A percentile compares a stretch with the other conserved stretches of the same genome.
Evolutionary conservation across 345 rosid species (phyloP).

Genomic region (Lepidium aucheri): DNA sequence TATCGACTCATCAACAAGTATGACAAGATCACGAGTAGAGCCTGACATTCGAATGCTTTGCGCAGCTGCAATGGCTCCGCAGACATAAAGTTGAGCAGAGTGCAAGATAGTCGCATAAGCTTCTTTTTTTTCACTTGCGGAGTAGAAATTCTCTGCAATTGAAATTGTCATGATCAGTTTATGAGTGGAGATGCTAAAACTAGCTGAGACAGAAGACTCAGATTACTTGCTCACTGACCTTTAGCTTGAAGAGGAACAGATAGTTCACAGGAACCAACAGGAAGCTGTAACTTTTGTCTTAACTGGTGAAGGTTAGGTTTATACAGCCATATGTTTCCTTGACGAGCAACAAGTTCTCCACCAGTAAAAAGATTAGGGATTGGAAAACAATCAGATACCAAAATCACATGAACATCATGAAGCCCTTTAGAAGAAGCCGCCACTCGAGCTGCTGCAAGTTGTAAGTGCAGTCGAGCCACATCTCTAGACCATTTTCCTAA

Average conservation of each 20-base stretch:
- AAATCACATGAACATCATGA: conserved; percentile 59
- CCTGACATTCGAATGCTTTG: conserved; percentile 89
- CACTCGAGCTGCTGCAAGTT: conserved; percentile 72
- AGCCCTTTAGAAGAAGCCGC: conserved; percentile 70
- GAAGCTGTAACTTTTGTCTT: conserved; percentile 65
- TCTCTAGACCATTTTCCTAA: conserved; percentile 71
- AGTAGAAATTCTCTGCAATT: conserved; percentile 55
- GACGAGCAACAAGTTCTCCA: conserved; percentile 52
- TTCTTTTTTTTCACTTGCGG: conserved; percentile 53
- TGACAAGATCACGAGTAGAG: conserved; percentile 77
- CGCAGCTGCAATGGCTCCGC: conserved; percentile 87
- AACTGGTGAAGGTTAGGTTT: conserved; percentile 49
- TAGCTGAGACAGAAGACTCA: neutral
- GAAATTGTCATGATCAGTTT: neutral
- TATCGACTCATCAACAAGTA: conserved; percentile 73
- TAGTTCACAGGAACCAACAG: conserved; percentile 84
- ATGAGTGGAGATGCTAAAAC: neutral
- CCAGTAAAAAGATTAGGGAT: conserved; percentile 74
- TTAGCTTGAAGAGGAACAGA: conserved; percentile 75
- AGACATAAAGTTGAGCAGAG: conserved; percentile 73
- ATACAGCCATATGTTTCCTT: conserved; percentile 71
- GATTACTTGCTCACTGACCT: conserved; percentile 38
- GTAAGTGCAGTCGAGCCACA: conserved; percentile 76
- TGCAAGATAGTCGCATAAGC: conserved; percentile 86
- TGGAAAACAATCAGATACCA: conserved; percentile 67